Conservation (phyloP, 129 eudicot genomes). For the Oenanthe sinensis region DNA sequence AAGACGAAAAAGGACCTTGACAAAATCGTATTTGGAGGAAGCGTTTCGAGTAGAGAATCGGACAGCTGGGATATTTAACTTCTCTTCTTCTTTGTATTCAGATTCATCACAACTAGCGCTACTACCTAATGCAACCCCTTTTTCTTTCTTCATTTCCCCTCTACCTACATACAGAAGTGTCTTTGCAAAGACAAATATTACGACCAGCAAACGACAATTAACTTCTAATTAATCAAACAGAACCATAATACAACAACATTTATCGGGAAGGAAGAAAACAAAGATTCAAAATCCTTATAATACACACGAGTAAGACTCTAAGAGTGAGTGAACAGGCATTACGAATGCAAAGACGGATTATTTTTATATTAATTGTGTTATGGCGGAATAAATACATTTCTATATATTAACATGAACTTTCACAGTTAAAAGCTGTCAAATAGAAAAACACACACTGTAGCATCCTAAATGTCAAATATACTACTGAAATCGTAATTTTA, state of each 20-base stretch:
- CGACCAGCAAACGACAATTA: background rate
- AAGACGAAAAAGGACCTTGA: conserved; percentile 49
- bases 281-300: no score
- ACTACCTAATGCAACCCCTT: conserved; percentile 30
- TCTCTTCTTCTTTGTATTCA: conserved; percentile 26
- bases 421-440: no score
- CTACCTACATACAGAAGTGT: background rate
- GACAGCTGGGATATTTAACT: conserved; percentile 23
- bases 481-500: no score
- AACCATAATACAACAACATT: background rate
- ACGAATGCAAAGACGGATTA: background rate
- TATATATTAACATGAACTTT: no score
- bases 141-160: conserved; percentile 36
- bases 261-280: background rate
- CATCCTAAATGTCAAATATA: background rate
- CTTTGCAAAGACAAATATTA: background rate
- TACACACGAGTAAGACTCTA: no score
- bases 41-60: conserved; percentile 67
- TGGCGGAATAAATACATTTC: background rate
- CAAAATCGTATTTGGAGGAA: conserved; percentile 97
- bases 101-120: conserved; percentile 22
- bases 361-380: background rate
- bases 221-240: background rate
- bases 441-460: background rate
- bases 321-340: no score